These are phyloP conservation scores for Trichoderma sp. DNA, from an alignment of 2,329 filamentous ascomycete genomes.

Conservation along the genomic window DNA sequence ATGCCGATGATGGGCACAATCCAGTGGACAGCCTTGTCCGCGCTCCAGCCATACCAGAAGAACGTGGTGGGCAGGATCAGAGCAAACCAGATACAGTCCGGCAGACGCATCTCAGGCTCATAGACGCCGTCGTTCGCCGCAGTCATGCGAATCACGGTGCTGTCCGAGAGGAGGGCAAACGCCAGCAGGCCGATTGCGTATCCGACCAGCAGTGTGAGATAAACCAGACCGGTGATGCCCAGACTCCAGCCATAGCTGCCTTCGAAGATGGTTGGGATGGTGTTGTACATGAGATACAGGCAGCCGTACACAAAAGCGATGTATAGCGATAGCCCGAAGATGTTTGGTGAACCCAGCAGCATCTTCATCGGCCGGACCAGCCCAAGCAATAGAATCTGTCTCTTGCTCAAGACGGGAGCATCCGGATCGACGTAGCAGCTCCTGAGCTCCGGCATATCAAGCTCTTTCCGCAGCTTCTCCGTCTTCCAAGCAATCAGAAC, in stretches of 20 bases:
- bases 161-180: conserved; percentile 44
- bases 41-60: conserved; percentile 43
- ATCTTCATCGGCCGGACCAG: conserved; percentile 40
- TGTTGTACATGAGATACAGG: conserved; percentile 32
- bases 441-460: neutral
- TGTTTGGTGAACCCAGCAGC: conserved; percentile 54
- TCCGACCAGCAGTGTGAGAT: conserved; percentile 7
- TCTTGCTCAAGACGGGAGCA: conserved; percentile 12
- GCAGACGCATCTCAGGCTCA: conserved; percentile 42
- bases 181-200: neutral
- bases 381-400: conserved; percentile 7
- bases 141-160: conserved; percentile 42
- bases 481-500: conserved; percentile 19
- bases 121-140: conserved; percentile 26
- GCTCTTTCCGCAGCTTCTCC: neutral
- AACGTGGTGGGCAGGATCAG: conserved; percentile 40
- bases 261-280: conserved; percentile 54
- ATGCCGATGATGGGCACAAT: conserved; percentile 43
- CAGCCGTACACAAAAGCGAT: conserved; percentile 21
- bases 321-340: conserved; percentile 47
- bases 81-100: conserved; percentile 40
- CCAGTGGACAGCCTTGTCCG: conserved; percentile 40
- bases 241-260: conserved; percentile 30
- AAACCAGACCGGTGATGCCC: conserved; percentile 15
- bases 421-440: conserved; percentile 13